These are phyloP conservation scores for Nemania abortiva DNA, from an alignment of 2,329 filamentous ascomycete species.

Conservation along the genomic window DNA sequence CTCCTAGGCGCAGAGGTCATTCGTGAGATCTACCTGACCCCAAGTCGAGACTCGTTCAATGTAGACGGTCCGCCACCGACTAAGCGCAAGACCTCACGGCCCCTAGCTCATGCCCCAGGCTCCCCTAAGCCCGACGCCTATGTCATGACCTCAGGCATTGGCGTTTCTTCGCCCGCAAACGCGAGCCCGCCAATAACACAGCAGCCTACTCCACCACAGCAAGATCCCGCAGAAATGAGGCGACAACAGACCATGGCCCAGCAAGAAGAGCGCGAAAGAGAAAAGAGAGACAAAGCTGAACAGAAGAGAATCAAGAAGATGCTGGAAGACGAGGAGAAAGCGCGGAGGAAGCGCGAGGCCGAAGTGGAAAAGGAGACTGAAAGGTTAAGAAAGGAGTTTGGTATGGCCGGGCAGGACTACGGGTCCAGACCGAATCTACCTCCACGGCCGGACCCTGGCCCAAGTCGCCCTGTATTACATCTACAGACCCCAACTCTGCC, in stretches of 20 bases:
- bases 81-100: conserved; percentile 61
- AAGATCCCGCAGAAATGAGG: conserved; percentile 74
- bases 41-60: conserved; percentile 83
- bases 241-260: conserved; percentile 71
- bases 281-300: conserved; percentile 66
- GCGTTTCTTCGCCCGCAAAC: conserved; percentile 57
- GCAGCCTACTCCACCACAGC: conserved; percentile 47
- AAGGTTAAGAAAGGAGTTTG: conserved; percentile 76
- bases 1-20: conserved; percentile 73
- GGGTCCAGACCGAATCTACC: conserved; percentile 49
- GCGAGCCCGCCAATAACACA: conserved; percentile 49
- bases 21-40: conserved; percentile 72
- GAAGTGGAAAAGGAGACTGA: conserved; percentile 85
- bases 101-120: conserved; percentile 47
- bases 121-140: conserved; percentile 44
- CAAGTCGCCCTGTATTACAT: conserved; percentile 42
- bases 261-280: conserved; percentile 66
- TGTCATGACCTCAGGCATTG: conserved; percentile 58
- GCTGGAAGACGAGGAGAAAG: conserved; percentile 74
- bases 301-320: conserved; percentile 72
- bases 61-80: conserved; percentile 61
- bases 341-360: conserved; percentile 66
- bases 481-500: conserved; percentile 53
- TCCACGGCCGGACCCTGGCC: conserved; percentile 50
- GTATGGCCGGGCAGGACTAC: conserved; percentile 64